phyloP scores from a whole-genome alignment of 352 stramenopile species.

The Phytopythium delawarense region DNA sequence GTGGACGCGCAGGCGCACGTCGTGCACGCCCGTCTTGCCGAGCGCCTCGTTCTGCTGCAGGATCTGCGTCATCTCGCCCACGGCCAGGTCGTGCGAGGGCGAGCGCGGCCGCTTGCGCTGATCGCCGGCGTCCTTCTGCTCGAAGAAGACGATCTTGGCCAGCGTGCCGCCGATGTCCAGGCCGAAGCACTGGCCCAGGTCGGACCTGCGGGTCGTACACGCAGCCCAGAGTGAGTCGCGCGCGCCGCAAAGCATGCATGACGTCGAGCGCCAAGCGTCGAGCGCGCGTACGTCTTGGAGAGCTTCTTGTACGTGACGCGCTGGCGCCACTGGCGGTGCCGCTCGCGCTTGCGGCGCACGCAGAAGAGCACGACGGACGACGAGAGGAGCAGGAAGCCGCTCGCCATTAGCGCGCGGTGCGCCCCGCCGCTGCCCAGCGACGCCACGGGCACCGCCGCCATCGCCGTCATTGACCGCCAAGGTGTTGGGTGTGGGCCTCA shows the following conservation, averaged over 20 bases:
- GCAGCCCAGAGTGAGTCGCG: background rate
- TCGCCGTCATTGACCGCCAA: background rate
- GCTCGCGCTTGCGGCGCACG: conserved; percentile 58
- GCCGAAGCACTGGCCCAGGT: conserved; percentile 80
- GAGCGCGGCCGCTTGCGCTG: conserved; percentile 65
- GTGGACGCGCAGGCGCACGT: conserved; percentile 84
- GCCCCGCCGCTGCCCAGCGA: background rate
- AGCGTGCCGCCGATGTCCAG: conserved; percentile 90
- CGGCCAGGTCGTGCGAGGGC: conserved; percentile 70
- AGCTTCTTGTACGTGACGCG: conserved; percentile 85
- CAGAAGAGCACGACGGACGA: conserved; percentile 62
- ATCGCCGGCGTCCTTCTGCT: conserved; percentile 55
- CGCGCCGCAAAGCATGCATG: no score
- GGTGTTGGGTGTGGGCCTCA: background rate
- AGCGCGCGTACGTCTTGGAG: conserved; percentile 57
- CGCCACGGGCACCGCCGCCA: background rate
- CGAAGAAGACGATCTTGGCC: conserved; percentile 96
- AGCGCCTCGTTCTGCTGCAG: conserved; percentile 79
- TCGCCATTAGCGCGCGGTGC: conserved; percentile 36
- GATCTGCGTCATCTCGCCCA: conserved; percentile 84
- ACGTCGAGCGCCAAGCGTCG: background rate
- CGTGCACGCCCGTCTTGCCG: conserved; percentile 80
- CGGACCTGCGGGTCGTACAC: conserved; percentile 38
- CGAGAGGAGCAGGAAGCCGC: conserved; percentile 74
- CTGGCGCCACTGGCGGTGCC: conserved; percentile 63